Conservation (phyloP, 1,139 yeast species). For the Wickerhamiella infanticola region DNA sequence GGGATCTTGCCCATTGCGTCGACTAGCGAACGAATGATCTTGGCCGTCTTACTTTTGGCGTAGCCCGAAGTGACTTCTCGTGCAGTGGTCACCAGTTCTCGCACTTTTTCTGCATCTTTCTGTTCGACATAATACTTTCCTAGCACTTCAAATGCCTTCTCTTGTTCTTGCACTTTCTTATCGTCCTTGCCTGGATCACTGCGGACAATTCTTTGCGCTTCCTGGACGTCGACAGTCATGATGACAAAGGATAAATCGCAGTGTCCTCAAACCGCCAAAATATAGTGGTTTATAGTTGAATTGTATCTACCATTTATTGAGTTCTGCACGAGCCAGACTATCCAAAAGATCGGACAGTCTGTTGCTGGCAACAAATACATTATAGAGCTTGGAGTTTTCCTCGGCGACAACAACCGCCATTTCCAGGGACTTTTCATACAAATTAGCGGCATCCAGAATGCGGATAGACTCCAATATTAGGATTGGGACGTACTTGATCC, state of each 20-base stretch:
- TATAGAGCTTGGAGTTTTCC: neutral
- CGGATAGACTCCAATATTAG: neutral
- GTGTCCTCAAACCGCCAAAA: too few relatives aligned
- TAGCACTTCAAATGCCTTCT: slow-evolving; percentile 14
- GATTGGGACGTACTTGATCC: neutral
- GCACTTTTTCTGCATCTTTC: slow-evolving; percentile 31
- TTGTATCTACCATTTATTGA: neutral
- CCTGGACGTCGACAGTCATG: neutral
- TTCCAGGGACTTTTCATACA: neutral
- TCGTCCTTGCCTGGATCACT: slow-evolving; percentile 10
- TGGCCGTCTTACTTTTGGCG: slow-evolving; percentile 92
- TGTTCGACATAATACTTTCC: slow-evolving; percentile 10
- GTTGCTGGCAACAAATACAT: neutral
- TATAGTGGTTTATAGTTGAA: too few relatives aligned
- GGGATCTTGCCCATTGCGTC: slow-evolving; percentile 64
- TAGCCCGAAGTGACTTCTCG: slow-evolving; percentile 51
- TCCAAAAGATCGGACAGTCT: neutral
- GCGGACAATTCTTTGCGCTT: slow-evolving; percentile 6
- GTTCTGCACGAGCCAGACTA: neutral
- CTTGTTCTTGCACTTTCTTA: slow-evolving; percentile 14
- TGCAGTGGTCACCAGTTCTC: slow-evolving; percentile 51
- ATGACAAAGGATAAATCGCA: neutral
- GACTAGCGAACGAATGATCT: slow-evolving; percentile 50
- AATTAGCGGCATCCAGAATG: neutral
- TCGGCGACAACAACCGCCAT: slow-evolving; percentile 2